Evolutionary conservation across 176 grass and related monocot genomes (phyloP), one percentile per base, ranked within the genome.

Genomic region (Canna indica): DNA sequence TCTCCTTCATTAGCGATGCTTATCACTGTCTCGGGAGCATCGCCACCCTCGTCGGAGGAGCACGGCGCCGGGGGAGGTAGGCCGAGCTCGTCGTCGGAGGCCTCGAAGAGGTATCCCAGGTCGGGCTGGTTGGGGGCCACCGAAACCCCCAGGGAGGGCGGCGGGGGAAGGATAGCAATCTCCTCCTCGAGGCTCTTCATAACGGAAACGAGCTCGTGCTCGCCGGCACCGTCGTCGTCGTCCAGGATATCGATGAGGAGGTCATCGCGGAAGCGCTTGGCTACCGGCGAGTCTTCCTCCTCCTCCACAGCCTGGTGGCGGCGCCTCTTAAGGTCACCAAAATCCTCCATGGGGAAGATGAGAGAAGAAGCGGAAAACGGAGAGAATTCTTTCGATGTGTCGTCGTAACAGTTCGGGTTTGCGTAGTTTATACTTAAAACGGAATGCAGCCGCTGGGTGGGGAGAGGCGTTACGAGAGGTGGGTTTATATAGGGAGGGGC

Each of bases 61-160:
- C 38, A 59, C 29, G 57, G 33, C 22, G n/a, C n/a, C n/a, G 47
- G 56, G 10, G 82, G 82, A 17, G 81, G 81, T 3, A 85, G 34
- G 12, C 83, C 83, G 9, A 85, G 77, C 77, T 85, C 83, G 41
- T 85, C 83, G 64, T 85, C 83, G 13, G 83, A 85, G 36, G 83
- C 83, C 64, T 76, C 83, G 24, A 80, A 65, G 32, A 85, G 77
- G 58, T 72, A 85, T 7, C 77, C 83, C 0, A 85, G 77, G 46
- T 85, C 77, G 57, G 62, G 66, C 3, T 36, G 75, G 16, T 69
- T 52, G n/a, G n/a, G n/a, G 13, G 0, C 59, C 12, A 14, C 26
- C 16, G 63, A 46, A n/a, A 22, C 32, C 46, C 18, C 44, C 57
- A 2, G 24, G 57, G 5, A 22, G 30, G 34, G 35, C 13, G 42